Base-by-base conservation (phyloP, 768 basidiomycete genomes). In the Hypholoma sublateritium region DNA sequence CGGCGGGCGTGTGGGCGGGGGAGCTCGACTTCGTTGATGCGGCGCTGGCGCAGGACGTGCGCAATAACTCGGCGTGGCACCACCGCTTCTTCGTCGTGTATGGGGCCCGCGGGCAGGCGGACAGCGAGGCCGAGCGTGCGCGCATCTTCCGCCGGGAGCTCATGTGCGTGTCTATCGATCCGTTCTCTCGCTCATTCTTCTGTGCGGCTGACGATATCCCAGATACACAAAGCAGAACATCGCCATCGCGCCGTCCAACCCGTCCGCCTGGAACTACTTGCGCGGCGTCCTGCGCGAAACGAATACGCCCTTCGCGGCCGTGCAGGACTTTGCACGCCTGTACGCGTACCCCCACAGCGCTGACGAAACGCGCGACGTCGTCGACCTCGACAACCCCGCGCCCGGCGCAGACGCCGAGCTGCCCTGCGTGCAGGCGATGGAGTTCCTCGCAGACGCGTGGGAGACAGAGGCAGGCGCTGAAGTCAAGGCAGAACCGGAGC, bases 11-110 rank as follows among this genome's bases (percentile, higher is more conserved):
- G 59, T 94, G 91, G 91, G 72, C 61, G 1, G 80, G 77, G 13
- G 94, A 96, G 72, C 75, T 91, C n/a, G 79, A 83, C 43, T 94
- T 87, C 62, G 79, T 87, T 34, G 88, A 94, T 59, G 62, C 69
- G 56, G 83, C 94, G 76, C 70, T 94, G 21, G 75, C 77, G 9
- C 73, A 78, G 24, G 96, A 99, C 69, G 79, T 96, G 36, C 74
- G 97, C 64, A 99, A 99, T 72, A 99, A 99, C 68, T 95, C 93
- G 34, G 97, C 92, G 19, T 99, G 97, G 97, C 91, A 94, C 72
- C 93, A 95, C 72, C 86, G 94, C 43, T 89, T 95, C 78, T 97
- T 93, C 69, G 83, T 95, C 59, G 86, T 92, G 46, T 92, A 86
- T 71, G 81, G 83, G 57, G 82, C 80, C 51, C 86, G 88, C 39